Conservation (phyloP, 2,329 filamentous ascomycete species). For the Cryphonectria parasitica region DNA sequence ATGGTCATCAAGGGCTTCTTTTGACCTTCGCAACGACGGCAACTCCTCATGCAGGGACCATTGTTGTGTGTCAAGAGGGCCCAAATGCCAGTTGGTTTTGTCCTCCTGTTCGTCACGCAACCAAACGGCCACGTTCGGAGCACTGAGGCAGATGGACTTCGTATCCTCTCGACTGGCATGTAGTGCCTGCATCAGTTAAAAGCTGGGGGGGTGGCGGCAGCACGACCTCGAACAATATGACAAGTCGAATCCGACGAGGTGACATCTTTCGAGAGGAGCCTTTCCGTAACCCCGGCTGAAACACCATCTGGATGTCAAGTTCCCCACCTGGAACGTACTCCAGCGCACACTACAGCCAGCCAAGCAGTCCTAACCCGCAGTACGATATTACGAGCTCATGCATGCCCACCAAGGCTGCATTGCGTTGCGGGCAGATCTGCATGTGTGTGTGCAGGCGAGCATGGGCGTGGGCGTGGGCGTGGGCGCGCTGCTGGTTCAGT, state of each 20-base stretch:
- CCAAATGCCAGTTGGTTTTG: neutral
- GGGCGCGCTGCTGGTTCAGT: neutral
- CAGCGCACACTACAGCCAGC: slow-evolving; percentile 1
- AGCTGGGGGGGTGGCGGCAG: neutral
- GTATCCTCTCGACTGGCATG: neutral
- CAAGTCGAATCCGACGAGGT: neutral
- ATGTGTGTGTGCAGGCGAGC: neutral
- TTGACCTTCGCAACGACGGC: neutral
- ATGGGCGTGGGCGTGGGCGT: neutral
- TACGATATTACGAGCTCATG: neutral
- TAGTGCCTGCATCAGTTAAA: neutral
- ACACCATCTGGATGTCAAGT: slow-evolving; percentile 7
- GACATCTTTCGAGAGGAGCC: slow-evolving; percentile 1
- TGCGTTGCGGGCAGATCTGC: neutral
- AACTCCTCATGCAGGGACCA: neutral
- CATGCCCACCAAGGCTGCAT: neutral
- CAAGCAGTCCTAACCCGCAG: neutral
- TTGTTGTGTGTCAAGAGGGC: neutral
- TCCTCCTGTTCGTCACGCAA: neutral
- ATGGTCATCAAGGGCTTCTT: neutral
- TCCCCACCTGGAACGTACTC: neutral
- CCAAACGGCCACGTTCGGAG: neutral
- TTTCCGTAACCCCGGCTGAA: slow-evolving; percentile 22
- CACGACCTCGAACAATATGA: neutral
- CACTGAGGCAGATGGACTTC: neutral